Percentiles rank a stretch among this genome's conserved stretches.
Evolutionary conservation across 306 rosid species (phyloP).

Genomic region (Canavalia ensiformis): DNA sequence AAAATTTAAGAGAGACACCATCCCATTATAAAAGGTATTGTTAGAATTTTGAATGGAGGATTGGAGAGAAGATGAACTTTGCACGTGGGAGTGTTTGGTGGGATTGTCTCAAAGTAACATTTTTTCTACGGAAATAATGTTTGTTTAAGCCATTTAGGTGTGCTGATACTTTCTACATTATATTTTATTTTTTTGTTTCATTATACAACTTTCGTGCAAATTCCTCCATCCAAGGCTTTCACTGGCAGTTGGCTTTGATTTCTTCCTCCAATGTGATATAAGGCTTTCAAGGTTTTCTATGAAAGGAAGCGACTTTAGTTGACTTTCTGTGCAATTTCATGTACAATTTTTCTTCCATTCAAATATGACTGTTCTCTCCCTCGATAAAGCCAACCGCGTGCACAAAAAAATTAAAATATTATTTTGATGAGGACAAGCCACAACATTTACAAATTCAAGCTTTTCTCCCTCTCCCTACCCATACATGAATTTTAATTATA

Average conservation of each 20-base stretch:
- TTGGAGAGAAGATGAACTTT: conserved; percentile 37
- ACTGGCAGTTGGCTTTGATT: conserved; percentile 39
- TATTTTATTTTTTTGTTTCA: not conserved
- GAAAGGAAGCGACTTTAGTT: conserved; percentile 49
- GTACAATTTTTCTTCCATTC: conserved; percentile 44
- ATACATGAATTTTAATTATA: not conserved
- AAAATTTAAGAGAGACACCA: not conserved
- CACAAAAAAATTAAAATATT: not conserved
- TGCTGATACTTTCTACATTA: conserved; percentile 47
- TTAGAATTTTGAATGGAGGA: conserved; percentile 32
- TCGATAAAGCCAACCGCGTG: conserved; percentile 21
- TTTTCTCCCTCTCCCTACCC: not conserved
- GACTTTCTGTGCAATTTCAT: conserved; percentile 55
- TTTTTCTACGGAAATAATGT: conserved; percentile 45
- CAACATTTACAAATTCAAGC: not conserved
- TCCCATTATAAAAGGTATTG: conserved; percentile 14
- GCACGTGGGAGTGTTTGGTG: conserved; percentile 59
- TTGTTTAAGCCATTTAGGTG: conserved; percentile 55
- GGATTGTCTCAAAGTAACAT: conserved; percentile 36
- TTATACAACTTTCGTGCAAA: conserved; percentile 41
- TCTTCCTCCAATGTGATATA: conserved; percentile 46
- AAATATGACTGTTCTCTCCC: conserved; percentile 15
- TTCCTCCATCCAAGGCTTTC: conserved; percentile 48
- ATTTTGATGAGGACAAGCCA: not conserved
- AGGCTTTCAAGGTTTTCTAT: conserved; percentile 36